Evolutionary conservation across 2,329 filamentous ascomycete genomes (phyloP).

Genomic region (Knufia fluminis): DNA sequence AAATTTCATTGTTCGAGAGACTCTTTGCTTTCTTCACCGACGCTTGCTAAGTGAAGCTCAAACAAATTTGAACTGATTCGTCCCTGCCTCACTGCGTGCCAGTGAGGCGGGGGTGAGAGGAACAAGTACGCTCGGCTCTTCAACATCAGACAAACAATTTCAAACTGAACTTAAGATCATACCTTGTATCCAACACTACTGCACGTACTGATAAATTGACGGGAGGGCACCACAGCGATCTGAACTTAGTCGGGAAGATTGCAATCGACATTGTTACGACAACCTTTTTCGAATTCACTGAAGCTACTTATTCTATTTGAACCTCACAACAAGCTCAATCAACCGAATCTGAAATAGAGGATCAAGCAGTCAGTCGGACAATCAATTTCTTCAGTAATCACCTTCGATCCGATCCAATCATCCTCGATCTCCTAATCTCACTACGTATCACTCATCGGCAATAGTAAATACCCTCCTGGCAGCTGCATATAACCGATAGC

Average conservation of each 20-base stretch:
- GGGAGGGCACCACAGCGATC: neutral
- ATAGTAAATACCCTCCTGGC: too few relatives aligned
- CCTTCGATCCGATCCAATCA: too few relatives aligned
- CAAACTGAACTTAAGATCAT: neutral
- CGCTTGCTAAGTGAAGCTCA: too few relatives aligned
- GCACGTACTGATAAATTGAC: neutral
- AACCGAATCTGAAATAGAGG: too few relatives aligned
- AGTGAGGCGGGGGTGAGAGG: constrained; percentile 1
- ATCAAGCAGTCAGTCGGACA: too few relatives aligned
- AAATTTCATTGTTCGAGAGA: too few relatives aligned
- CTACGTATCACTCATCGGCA: too few relatives aligned
- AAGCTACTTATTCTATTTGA: too few relatives aligned
- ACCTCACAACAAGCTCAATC: neutral
- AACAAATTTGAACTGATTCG: neutral
- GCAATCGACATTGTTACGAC: neutral
- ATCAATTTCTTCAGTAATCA: too few relatives aligned
- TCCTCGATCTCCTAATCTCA: too few relatives aligned
- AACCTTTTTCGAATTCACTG: neutral
- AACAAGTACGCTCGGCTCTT: neutral
- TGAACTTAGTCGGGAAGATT: neutral
- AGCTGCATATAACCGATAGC: too few relatives aligned
- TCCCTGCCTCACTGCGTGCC: neutral
- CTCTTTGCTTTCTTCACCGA: too few relatives aligned
- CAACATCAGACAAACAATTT: neutral
- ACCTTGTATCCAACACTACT: neutral